Conservation (phyloP, 2,329 filamentous ascomycete species). For the Beauveria pseudobassiana region DNA sequence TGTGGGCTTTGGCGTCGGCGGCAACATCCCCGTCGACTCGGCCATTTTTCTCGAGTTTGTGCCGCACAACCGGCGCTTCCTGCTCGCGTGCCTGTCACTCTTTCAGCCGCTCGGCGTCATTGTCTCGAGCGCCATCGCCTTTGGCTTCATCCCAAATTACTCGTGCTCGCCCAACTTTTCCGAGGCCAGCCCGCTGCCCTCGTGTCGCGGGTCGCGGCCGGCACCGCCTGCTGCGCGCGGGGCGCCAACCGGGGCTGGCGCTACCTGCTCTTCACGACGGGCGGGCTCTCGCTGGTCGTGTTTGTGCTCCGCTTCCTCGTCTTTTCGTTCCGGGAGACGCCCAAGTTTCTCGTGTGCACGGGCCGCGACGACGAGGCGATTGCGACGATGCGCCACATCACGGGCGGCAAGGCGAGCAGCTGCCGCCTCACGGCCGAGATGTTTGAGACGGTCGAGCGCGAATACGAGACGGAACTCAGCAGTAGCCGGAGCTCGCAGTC, state of each 20-base stretch:
- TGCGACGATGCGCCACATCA: slow-evolving; percentile 38
- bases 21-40: slow-evolving; percentile 49
- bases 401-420: slow-evolving; percentile 28
- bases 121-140: slow-evolving; percentile 41
- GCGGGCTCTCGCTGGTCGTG: slow-evolving; percentile 34
- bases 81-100: slow-evolving; percentile 44
- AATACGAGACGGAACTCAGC: slow-evolving; percentile 15
- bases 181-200: slow-evolving; percentile 30
- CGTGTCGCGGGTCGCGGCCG: slow-evolving; percentile 30
- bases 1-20: slow-evolving; percentile 44
- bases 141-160: slow-evolving; percentile 43
- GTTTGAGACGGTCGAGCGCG: slow-evolving; percentile 22
- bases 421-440: slow-evolving; percentile 29
- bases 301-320: slow-evolving; percentile 37
- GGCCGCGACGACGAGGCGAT: slow-evolving; percentile 40
- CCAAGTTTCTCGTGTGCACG: slow-evolving; percentile 36
- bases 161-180: slow-evolving; percentile 45
- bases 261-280: slow-evolving; percentile 38
- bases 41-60: slow-evolving; percentile 50
- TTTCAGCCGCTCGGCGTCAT: slow-evolving; percentile 50
- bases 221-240: slow-evolving; percentile 27
- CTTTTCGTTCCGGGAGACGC: slow-evolving; percentile 41
- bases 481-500: slow-evolving; percentile 13
- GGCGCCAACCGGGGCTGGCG: slow-evolving; percentile 43
- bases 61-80: slow-evolving; percentile 40